Evolutionary conservation across 371 early-diverging fungal genomes (phyloP), one percentile per base, ranked within the genome.

Genomic region (Mortierella sp.): DNA sequence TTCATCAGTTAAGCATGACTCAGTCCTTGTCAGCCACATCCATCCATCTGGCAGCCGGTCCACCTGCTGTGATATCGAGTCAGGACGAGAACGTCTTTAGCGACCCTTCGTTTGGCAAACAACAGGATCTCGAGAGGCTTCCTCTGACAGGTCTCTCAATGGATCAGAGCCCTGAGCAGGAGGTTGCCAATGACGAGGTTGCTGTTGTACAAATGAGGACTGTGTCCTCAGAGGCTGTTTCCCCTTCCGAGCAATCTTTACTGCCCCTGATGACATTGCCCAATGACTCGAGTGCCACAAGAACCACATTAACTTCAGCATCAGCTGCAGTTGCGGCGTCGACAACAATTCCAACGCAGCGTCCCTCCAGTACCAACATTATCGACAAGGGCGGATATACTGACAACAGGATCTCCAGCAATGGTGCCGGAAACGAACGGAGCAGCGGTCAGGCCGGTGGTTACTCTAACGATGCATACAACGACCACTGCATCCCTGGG

Each of bases 211-310:
- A 69, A 50, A 34, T 47, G 54, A 41, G 41, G 40, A 46, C 31
- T 43, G 57, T 57, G 24, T 37, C 44, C 41, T 57, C 62, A 37
- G 51, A 34, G 25, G 27, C 55, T 41, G 29, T 50, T 40, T 47
- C 53, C 43, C 21, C 40, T 54, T 21, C 16, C 50, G 57, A 19
- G 58, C 41, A 24, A 1, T 54, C 56, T 4, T 34, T 56, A n/a
- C 55, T 65, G n/a, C 60, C 71, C 49, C 53, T 71, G 60, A 63
- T 55, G 51, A 64, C 60, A 40, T 44, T 55, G 25, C 54, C 56
- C 17, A 22, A 29, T 2, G 48, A 41, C 40, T 29, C 54, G 9
- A 29, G 16, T 24, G 37, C 29, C 46, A 64, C 37, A 45, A 43
- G 24, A 54, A 59, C 55, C 59, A 60, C 40, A 51, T 44, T 52